Percentiles rank a stretch among this genome's conserved stretches.
phyloP scores from a whole-genome alignment of 2,329 filamentous ascomycete genomes.

The Dothistroma pini region DNA sequence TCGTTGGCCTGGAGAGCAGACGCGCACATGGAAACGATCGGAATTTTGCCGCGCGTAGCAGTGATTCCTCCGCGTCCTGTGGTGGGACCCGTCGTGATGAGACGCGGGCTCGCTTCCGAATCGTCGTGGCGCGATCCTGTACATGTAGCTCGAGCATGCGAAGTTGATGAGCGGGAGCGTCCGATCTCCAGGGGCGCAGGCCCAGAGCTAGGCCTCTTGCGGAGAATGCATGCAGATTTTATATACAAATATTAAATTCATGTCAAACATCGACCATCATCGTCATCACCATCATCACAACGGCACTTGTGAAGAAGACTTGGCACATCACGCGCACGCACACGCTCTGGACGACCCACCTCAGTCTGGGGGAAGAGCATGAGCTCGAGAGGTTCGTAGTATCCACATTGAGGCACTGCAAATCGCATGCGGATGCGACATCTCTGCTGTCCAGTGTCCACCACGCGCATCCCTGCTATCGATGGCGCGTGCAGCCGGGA shows the following conservation, averaged over 20 bases:
- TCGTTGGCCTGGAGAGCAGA: neutral
- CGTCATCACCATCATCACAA: too few species aligned
- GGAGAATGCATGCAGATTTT: too few species aligned
- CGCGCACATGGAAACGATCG: neutral
- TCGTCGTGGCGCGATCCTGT: neutral
- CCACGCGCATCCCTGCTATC: slow-evolving; percentile 1
- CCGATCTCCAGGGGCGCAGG: too few species aligned
- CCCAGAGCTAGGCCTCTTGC: too few species aligned
- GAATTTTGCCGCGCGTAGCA: neutral
- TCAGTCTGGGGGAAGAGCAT: neutral
- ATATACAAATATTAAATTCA: too few species aligned
- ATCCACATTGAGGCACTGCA: neutral
- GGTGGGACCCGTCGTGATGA: neutral
- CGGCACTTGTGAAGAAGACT: too few species aligned
- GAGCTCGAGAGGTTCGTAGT: too few species aligned
- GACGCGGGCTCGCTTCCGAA: neutral
- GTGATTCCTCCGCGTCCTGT: too few species aligned
- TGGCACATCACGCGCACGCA: neutral
- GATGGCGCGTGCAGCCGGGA: neutral
- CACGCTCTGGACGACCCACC: neutral
- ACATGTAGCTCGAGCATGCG: neutral
- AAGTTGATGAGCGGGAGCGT: too few species aligned
- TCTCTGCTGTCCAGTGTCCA: neutral
- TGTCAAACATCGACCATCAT: too few species aligned
- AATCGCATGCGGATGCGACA: neutral